Conservation (phyloP, 2,329 filamentous ascomycete species). For the Colletotrichum kahawae region DNA sequence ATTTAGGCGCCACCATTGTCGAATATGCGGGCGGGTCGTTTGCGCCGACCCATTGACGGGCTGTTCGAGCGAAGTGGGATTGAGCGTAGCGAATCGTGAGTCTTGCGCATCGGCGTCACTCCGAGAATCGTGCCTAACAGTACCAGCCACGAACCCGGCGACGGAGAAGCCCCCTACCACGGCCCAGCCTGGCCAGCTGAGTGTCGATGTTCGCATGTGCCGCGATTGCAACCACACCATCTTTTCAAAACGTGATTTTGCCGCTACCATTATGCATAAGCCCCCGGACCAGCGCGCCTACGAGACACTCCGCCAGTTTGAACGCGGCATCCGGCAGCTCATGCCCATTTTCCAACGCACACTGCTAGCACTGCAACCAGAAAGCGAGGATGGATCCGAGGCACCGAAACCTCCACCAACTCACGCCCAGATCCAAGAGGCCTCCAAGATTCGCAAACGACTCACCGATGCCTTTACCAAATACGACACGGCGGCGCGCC, state of each 20-base stretch:
- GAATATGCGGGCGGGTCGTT: conserved; percentile 90
- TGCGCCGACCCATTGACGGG: conserved; percentile 85
- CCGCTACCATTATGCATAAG: conserved; percentile 68
- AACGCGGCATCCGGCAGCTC: conserved; percentile 81
- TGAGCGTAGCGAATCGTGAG: conserved; percentile 70
- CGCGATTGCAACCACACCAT: conserved; percentile 76
- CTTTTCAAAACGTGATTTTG: conserved; percentile 76
- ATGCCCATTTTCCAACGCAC: conserved; percentile 85
- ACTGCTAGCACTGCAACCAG: conserved; percentile 71
- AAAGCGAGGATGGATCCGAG: conserved; percentile 37
- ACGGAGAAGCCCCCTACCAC: conserved; percentile 45
- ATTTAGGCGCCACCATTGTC: conserved; percentile 91
- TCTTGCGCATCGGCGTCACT: neutral
- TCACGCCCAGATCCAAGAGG: conserved; percentile 78
- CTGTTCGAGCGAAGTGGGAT: conserved; percentile 83
- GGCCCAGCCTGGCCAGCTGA: conserved; percentile 53
- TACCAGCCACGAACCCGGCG: conserved; percentile 40
- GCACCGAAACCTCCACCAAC: conserved; percentile 50
- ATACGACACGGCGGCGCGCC: conserved; percentile 81
- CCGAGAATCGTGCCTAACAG: neutral
- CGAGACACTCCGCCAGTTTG: conserved; percentile 83
- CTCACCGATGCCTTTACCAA: conserved; percentile 89
- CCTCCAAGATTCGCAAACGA: conserved; percentile 86
- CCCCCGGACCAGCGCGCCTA: conserved; percentile 82
- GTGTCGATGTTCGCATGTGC: conserved; percentile 88